Percentiles rank a stretch among this genome's conserved stretches.
Evolutionary conservation across 176 grass and related monocot species (phyloP).

Genomic region (Tillandsia fasciculata): DNA sequence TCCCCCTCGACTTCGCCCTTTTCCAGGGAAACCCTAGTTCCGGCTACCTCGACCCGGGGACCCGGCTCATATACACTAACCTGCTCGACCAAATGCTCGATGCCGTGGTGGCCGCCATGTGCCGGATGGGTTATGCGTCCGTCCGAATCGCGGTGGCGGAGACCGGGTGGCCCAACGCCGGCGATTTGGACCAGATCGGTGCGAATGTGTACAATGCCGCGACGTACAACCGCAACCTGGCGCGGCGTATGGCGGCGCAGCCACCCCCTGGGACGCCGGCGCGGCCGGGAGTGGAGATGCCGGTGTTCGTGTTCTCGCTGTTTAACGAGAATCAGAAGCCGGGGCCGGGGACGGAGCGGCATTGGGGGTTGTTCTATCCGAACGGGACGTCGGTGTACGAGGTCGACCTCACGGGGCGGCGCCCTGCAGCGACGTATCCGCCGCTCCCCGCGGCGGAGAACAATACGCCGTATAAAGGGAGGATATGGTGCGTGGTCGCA

Average conservation of each 20-base stretch:
- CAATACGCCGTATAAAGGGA: conserved; percentile 34
- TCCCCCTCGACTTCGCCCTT: conserved; percentile 59
- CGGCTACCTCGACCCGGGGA: conserved; percentile 46
- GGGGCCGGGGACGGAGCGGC: conserved; percentile 41
- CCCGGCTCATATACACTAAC: conserved; percentile 52
- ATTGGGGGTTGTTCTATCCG: conserved; percentile 62
- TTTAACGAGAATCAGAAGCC: conserved; percentile 63
- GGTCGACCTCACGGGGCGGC: conserved; percentile 34
- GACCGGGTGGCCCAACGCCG: conserved; percentile 60
- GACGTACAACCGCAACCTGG: conserved; percentile 69
- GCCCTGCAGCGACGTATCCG: conserved; percentile 17
- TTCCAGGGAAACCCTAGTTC: conserved; percentile 23
- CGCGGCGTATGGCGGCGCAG: conserved; percentile 17
- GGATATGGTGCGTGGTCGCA: conserved; percentile 43
- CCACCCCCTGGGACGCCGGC: conserved; percentile 35
- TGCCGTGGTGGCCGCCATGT: conserved; percentile 47
- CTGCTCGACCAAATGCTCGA: conserved; percentile 92
- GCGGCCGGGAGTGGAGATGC: conserved; percentile 26
- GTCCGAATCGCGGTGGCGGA: conserved; percentile 67
- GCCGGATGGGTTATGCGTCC: conserved; percentile 41
- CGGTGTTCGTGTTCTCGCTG: conserved; percentile 50
- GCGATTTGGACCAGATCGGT: conserved; percentile 50
- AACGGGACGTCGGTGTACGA: conserved; percentile 44
- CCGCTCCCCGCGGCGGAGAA: conserved; percentile 38
- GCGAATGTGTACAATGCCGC: conserved; percentile 48